Evolutionary conservation across 768 basidiomycete genomes (phyloP).

Genomic region (Basidioascus undulatus): DNA sequence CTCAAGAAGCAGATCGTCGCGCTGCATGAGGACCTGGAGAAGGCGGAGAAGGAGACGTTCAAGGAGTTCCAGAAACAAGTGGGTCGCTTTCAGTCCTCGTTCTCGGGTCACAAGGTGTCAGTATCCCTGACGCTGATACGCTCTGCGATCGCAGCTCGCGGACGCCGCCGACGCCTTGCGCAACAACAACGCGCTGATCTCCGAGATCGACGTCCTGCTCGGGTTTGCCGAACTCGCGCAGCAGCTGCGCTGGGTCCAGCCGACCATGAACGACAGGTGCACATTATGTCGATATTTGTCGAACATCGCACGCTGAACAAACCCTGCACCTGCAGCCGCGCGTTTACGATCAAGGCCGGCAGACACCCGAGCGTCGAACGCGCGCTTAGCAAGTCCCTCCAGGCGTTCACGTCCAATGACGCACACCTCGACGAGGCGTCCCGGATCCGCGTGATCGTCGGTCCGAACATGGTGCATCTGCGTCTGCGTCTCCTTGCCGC

Average conservation of each 20-base stretch:
- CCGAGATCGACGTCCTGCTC: constrained; percentile 65
- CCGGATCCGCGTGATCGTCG: constrained; percentile 63
- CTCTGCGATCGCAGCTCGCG: constrained; percentile 29
- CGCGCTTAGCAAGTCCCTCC: constrained; percentile 45
- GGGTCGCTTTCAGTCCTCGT: constrained; percentile 4
- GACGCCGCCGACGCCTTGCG: constrained; percentile 32
- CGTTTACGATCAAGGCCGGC: constrained; percentile 47
- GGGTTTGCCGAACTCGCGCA: constrained; percentile 57
- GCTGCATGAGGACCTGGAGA: no score
- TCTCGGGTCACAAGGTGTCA: neutral
- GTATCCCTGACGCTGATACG: neutral
- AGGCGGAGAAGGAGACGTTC: constrained; percentile 49
- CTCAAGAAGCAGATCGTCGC: constrained; percentile 46
- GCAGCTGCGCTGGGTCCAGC: constrained; percentile 53
- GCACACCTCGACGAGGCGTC: constrained; percentile 34
- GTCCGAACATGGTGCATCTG: constrained; percentile 38
- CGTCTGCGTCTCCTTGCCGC: no score
- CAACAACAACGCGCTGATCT: constrained; percentile 49
- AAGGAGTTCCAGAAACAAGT: constrained; percentile 44
- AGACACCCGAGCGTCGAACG: constrained; percentile 86
- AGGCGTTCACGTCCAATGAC: constrained; percentile 67
- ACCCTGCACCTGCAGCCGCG: constrained; percentile 19
- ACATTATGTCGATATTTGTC: neutral
- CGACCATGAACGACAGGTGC: constrained; percentile 44
- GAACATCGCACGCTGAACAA: neutral